Conservation (phyloP, 305 asterid species). For the Solanum hybrid region DNA sequence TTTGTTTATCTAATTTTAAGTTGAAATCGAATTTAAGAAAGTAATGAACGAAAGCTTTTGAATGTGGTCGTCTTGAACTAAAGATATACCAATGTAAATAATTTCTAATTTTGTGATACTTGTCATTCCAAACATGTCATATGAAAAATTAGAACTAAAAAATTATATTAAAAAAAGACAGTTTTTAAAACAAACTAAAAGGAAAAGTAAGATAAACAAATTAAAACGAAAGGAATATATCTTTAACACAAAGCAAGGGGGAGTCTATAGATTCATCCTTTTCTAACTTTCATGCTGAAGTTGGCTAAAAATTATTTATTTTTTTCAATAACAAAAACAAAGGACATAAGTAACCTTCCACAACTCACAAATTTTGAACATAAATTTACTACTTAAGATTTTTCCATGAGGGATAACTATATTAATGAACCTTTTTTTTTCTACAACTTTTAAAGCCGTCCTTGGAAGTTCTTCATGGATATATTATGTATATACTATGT, state of each 20-base stretch:
- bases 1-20: neutral
- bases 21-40: neutral
- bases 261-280: neutral
- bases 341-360: neutral
- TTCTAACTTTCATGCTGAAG: neutral
- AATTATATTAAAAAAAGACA: no score
- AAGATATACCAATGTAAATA: neutral
- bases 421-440: neutral
- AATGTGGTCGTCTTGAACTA: neutral
- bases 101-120: neutral
- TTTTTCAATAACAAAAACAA: no score
- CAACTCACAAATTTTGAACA: neutral
- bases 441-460: neutral
- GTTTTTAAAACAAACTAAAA: neutral
- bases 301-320: neutral
- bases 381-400: neutral
- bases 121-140: neutral
- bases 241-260: neutral
- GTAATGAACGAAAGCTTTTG: neutral
- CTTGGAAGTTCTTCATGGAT: neutral
- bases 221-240: neutral
- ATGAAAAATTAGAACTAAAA: neutral
- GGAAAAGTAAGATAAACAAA: neutral
- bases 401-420: neutral
- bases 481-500: neutral